Evolutionary conservation across 1,284 basidiomycete genomes (phyloP), one percentile per base, ranked within the genome.

Genomic region (Peniophora sp.): DNA sequence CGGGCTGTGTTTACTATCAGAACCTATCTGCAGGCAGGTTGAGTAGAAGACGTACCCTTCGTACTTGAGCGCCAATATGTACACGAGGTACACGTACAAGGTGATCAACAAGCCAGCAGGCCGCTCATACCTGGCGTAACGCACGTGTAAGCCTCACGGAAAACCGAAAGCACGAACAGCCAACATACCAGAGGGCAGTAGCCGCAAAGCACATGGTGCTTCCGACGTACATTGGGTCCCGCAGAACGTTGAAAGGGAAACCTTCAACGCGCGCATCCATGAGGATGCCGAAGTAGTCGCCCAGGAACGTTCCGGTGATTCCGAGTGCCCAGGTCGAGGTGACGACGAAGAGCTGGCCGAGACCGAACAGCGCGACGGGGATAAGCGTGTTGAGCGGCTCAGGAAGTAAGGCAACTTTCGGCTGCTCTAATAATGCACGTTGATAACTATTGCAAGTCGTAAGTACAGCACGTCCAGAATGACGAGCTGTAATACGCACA

Each of bases 281-380:
- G 50, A 98, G 74, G 60, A 98, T 98, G n/a, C 96, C 96, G 68
- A 97, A 99, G 71, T 98, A 98, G 71, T 98, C 96, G 3, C 96
- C 94, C 44, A 97, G 79, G 74, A 93, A 95, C 1, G 92, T 95
- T 52, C 94, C 95, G 8, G 95, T 97, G 56, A 98, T 74, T 15
- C 96, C 96, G 14, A 99, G 72, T 0, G 88, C 87, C 79, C 84
- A 97, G 37, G 94, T 97, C 35, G 91, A 95, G 18, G 85, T 86
- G 47, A 96, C 55, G 50, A 97, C 95, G 55, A 96, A 81, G 17
- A 79, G 71, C 64, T 93, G 90, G 23, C 93, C 93, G 11, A 78
- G 46, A 48, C 69, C 65, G 63, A 97, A 90, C 45, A 94, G 72
- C 17, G 62, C 65, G 8, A 73, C 71, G 1, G 92, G 92, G 17